Evolutionary conservation across 73 alveolate species (phyloP), one percentile per base, ranked within the genome.

Genomic region (Stentor roeselii): DNA sequence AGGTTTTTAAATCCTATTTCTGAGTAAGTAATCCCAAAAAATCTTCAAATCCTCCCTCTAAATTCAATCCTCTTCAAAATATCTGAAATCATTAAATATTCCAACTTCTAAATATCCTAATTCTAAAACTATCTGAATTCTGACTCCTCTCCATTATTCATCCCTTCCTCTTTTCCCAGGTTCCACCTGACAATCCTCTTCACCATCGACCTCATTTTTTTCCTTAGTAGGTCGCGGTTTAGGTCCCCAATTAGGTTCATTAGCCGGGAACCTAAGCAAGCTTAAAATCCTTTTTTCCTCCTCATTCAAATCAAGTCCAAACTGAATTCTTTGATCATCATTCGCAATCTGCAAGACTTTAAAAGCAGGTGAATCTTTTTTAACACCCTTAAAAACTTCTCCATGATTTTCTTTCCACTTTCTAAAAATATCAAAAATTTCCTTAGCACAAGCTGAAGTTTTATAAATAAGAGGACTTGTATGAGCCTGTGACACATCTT

Each of bases 391-490:
- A 21, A n/a, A n/a, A n/a, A n/a, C n/a, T n/a, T n/a, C n/a, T n/a
- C n/a, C n/a, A n/a, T n/a, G n/a, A n/a, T 14, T 78, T 39, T 59
- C 42, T 67, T 78, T 87, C 85, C 87, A 93, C 60, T 89, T 84
- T 76, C 90, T 95, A 85, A 91, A 89, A 36, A 95, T 93, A 82
- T 95, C 99, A 89, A 86, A 95, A 60, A 95, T 82, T 11, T 78
- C 91, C 34, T 89, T 85, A 39, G 90, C 86, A 32, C 96, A 87
- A 36, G 96, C 97, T 78, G 92, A 86, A 60, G 98, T 95, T 83
- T 95, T 95, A 86, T 87, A 95, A 38, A 89, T 85, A 78, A 85
- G 84, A 30, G 96, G 95, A 35, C 88, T 89, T 59, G 88, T 89
- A 87, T 93, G 93, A 11, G 99, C 86, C 61, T 93, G 95, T 39